These are phyloP conservation scores for Mycena filopes DNA, from an alignment of 768 basidiomycete species.

Conservation along the genomic window DNA sequence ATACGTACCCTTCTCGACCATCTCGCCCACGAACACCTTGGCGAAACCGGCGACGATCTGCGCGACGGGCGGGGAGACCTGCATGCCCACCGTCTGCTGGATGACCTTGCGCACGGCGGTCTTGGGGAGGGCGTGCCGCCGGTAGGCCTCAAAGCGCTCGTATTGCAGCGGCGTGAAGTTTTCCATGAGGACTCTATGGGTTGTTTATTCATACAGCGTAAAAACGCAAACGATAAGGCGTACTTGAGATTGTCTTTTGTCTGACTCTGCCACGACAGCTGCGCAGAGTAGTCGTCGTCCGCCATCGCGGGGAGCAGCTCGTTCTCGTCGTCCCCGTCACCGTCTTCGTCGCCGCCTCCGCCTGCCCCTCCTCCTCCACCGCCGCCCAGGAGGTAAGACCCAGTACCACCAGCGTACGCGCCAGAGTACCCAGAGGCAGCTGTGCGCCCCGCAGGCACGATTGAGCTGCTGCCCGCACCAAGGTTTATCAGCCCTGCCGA, in stretches of 20 bases:
- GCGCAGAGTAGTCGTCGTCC: constrained; percentile 89
- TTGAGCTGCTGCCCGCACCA: constrained; percentile 18
- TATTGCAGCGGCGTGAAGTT: constrained; percentile 87
- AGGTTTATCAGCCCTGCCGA: constrained; percentile 15
- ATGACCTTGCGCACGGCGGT: constrained; percentile 87
- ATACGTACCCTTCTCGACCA: constrained; percentile 82
- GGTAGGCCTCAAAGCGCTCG: constrained; percentile 89
- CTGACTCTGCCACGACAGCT: constrained; percentile 85
- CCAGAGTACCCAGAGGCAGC: constrained; percentile 12
- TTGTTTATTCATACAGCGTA: not conserved
- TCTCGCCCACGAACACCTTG: constrained; percentile 94
- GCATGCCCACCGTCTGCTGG: constrained; percentile 82
- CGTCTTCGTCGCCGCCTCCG: constrained; percentile 42
- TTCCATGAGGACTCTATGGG: constrained; percentile 85
- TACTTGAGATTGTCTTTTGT: constrained; percentile 90
- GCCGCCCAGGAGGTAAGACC: constrained; percentile 1
- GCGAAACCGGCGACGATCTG: constrained; percentile 91
- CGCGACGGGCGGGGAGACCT: constrained; percentile 87
- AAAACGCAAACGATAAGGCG: constrained; percentile 23
- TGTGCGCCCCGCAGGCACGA: constrained; percentile 31
- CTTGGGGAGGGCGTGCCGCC: constrained; percentile 85
- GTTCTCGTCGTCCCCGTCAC: constrained; percentile 81
- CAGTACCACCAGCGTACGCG: constrained; percentile 4
- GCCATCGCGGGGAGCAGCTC: constrained; percentile 87
- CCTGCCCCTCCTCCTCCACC: constrained; percentile 30